Evolutionary conservation across 192 early-diverging fungal species (phyloP), one percentile per base, ranked within the genome.

Genomic region (Coemansia guatemalensis): DNA sequence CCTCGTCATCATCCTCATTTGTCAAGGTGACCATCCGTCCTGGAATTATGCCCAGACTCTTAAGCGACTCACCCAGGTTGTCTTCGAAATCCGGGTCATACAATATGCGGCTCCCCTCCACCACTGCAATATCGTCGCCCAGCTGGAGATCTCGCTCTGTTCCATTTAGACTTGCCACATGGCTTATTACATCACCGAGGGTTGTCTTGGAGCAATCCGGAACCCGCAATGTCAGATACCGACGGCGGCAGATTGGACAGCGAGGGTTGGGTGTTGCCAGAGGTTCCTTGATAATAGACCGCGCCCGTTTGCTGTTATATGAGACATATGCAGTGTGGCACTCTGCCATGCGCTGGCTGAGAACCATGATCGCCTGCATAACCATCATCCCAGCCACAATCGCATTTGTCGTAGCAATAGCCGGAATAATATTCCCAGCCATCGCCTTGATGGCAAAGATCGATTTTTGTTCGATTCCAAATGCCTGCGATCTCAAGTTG

Each of bases 371-470:
- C 1, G 93, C 92, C 44, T 94, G 87, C 71, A 93, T 83, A 12
- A 95, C 92, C 61, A 99, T 95, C 77, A 96, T 78, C 5, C 96
- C 97, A 12, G 95, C 93, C 60, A 98, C 85, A 25, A 97, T 91
- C 7, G 96, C 97, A 61, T 99, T 99, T 14, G 97, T 97, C 0
- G 97, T 98, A 39, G 97, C 95, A 58, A 99, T 94, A 25, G 95
- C 95, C 1, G 96, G 95, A 59, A 98, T 98, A 60, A 99, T 98
- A 66, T 96, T 97, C 53, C 96, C 96, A 6, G 98, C 98, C 93
- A 98, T 98, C 29, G 94, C 93, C 92, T 99, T 99, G 21, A 92
- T 86, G 27, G 89, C 83, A 72, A 98, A 99, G 32, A 88, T 75
- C 47, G 89, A 92, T 58, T 91, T 89, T 54, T 78, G 68, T 30